phyloP scores from a whole-genome alignment of 106 monocot species.

The Platanthera guangdongensis region DNA sequence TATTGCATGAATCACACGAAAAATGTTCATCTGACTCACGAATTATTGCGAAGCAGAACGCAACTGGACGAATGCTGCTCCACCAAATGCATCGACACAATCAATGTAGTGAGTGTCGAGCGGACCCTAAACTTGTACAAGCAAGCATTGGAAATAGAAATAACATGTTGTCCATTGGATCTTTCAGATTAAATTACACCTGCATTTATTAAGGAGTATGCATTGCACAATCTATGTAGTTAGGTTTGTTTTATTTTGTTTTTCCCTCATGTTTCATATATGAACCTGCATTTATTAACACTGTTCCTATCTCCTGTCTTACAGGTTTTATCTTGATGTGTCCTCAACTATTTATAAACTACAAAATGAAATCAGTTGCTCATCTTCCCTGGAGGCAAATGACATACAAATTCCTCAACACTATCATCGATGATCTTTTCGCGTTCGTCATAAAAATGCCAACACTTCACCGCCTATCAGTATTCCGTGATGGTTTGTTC shows the following conservation, averaged over 20 bases:
- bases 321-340: conserved; percentile 99
- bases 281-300: not conserved
- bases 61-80: too few species aligned
- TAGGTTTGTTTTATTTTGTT: not conserved
- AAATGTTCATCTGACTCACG: too few species aligned
- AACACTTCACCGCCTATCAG: conserved; percentile 84
- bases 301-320: not conserved
- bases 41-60: too few species aligned
- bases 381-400: conserved; percentile 99
- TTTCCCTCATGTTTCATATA: not conserved
- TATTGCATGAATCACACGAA: too few species aligned
- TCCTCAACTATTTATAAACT: conserved; percentile 92
- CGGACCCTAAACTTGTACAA: too few species aligned
- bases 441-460: conserved; percentile 99
- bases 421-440: conserved; percentile 88
- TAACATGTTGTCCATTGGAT: too few species aligned
- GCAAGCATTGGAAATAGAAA: too few species aligned
- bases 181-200: too few species aligned
- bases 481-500: conserved; percentile 80
- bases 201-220: too few species aligned
- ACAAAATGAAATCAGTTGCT: conserved; percentile 89
- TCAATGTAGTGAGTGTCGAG: too few species aligned
- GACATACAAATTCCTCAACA: conserved; percentile 99
- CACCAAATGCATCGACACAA: too few species aligned
- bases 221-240: too few species aligned